These are phyloP conservation scores for Poronia punctata DNA, from an alignment of 495 filamentous ascomycete species.

Conservation along the genomic window DNA sequence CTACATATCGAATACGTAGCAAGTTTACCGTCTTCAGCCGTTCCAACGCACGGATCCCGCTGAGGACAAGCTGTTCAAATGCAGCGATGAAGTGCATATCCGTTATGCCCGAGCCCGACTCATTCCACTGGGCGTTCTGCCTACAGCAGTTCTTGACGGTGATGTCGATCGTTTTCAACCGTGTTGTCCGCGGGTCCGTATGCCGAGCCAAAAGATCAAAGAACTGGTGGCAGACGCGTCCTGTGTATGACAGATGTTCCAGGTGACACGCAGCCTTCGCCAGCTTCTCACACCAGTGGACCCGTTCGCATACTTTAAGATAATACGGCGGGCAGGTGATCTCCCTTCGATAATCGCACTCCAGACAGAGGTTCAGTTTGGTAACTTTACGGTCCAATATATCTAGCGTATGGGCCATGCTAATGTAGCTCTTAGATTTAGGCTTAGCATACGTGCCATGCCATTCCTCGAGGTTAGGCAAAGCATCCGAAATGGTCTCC, in stretches of 20 bases:
- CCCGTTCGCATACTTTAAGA: constrained; percentile 42
- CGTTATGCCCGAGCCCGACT: constrained; percentile 56
- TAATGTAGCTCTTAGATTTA: constrained; percentile 60
- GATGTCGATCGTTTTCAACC: constrained; percentile 59
- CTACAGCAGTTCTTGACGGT: constrained; percentile 65
- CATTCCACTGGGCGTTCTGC: constrained; percentile 43
- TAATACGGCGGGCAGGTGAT: constrained; percentile 46
- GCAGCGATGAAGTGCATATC: constrained; percentile 59
- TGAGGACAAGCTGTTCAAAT: constrained; percentile 57
- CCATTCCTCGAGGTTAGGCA: constrained; percentile 63
- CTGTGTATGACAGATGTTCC: constrained; percentile 60
- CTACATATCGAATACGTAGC: constrained; percentile 63
- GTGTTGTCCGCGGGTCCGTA: constrained; percentile 32
- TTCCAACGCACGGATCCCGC: constrained; percentile 50
- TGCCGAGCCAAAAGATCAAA: constrained; percentile 41
- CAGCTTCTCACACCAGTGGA: constrained; percentile 51
- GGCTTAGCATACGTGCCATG: constrained; percentile 64
- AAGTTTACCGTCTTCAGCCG: constrained; percentile 46
- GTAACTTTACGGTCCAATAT: constrained; percentile 46
- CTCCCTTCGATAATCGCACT: constrained; percentile 59
- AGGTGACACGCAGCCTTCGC: constrained; percentile 49
- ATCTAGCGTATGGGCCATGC: constrained; percentile 52
- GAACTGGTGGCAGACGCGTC: constrained; percentile 55
- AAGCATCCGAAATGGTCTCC: constrained; percentile 46
- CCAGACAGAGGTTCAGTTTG: constrained; percentile 58